Percentiles rank a stretch among this genome's conserved stretches.
These are phyloP conservation scores for Sisymbrium irio DNA, from an alignment of 345 rosid species.

Conservation along the genomic window DNA sequence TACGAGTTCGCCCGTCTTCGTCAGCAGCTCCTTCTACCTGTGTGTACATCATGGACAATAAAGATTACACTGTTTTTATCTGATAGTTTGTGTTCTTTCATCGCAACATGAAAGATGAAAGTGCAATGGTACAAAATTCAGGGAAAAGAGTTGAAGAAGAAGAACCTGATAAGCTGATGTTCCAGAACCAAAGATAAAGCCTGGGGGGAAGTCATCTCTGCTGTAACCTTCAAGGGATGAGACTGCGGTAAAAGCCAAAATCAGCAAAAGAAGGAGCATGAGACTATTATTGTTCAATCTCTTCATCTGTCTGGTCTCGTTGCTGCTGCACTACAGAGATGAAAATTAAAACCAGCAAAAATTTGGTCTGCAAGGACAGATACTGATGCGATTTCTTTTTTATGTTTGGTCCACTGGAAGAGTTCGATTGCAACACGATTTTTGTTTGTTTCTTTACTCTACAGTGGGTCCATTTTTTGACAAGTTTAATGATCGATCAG, in stretches of 20 bases:
- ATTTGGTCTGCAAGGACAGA: neutral
- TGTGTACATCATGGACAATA: conserved; percentile 14
- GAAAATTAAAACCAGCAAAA: neutral
- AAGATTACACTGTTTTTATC: conserved; percentile 1
- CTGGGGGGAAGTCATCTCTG: conserved; percentile 56
- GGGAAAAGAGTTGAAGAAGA: neutral
- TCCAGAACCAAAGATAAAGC: conserved; percentile 55
- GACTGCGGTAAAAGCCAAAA: neutral
- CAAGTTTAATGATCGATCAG: neutral
- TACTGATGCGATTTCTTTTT: neutral
- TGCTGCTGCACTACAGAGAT: neutral
- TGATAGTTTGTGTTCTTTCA: neutral
- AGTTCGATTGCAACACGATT: neutral
- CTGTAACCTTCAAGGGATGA: conserved; percentile 36
- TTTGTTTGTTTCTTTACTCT: neutral
- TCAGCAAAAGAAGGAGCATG: conserved; percentile 25
- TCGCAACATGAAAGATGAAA: neutral
- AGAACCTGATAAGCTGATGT: conserved; percentile 61
- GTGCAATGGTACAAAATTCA: neutral
- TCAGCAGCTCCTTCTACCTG: conserved; percentile 64
- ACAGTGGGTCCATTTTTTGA: neutral
- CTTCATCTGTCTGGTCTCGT: conserved; percentile 12
- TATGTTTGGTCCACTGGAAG: neutral
- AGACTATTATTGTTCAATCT: conserved; percentile 3
- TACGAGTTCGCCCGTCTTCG: conserved; percentile 58